A percentile compares a stretch with the other conserved stretches of the same genome.
These are phyloP conservation scores for Exutisphaerella laricina DNA, from an alignment of 2,329 filamentous ascomycete species.

Conservation along the genomic window DNA sequence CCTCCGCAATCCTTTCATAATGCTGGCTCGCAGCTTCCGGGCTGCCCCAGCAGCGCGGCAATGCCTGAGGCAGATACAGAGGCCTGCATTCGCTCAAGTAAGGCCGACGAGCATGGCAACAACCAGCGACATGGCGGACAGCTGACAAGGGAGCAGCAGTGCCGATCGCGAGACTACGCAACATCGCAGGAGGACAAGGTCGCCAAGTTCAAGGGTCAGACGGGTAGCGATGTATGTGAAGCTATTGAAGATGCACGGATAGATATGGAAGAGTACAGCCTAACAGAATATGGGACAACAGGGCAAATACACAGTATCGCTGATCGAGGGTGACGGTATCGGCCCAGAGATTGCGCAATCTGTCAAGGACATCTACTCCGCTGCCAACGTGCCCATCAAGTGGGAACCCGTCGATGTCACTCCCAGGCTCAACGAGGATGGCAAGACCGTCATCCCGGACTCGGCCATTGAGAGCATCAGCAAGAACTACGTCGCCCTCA, in stretches of 20 bases:
- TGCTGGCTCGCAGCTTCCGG: slow-evolving; percentile 13
- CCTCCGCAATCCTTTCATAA: background rate
- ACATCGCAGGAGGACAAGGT: slow-evolving; percentile 60
- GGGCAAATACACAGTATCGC: slow-evolving; percentile 92
- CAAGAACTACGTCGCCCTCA: slow-evolving; percentile 94
- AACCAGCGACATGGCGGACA: background rate
- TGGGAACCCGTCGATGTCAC: slow-evolving; percentile 98
- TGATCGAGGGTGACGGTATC: slow-evolving; percentile 99
- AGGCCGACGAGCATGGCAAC: slow-evolving; percentile 1
- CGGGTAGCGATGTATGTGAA: slow-evolving; percentile 72
- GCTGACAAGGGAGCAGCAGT: slow-evolving; percentile 11
- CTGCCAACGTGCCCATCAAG: slow-evolving; percentile 90
- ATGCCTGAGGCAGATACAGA: slow-evolving; percentile 11
- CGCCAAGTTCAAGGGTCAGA: slow-evolving; percentile 88
- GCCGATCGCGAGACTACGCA: slow-evolving; percentile 19
- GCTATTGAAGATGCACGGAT: slow-evolving; percentile 2
- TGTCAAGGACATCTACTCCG: slow-evolving; percentile 97
- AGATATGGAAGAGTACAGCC: slow-evolving; percentile 8
- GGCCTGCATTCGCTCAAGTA: slow-evolving; percentile 15
- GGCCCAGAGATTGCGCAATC: slow-evolving; percentile 93
- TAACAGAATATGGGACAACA: slow-evolving; percentile 34
- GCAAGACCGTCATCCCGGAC: slow-evolving; percentile 91
- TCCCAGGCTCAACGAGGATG: slow-evolving; percentile 84
- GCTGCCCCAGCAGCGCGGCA: slow-evolving; percentile 12
- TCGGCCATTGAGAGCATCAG: slow-evolving; percentile 88